Conservation (phyloP, 805 yeast genomes). For the Saturnispora zaruensis region DNA sequence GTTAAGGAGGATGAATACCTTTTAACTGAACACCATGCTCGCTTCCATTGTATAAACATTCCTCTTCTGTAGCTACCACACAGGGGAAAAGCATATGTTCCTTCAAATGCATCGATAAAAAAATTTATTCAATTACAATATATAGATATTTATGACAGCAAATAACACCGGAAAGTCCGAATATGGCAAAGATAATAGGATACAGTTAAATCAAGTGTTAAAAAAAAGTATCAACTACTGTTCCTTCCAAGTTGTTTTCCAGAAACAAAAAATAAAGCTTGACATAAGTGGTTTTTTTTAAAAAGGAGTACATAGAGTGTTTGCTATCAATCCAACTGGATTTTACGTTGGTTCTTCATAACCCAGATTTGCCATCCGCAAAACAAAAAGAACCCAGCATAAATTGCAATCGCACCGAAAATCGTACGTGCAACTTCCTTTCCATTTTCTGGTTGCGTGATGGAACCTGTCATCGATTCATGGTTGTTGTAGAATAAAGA, state of each 20-base stretch:
- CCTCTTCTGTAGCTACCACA: neutral
- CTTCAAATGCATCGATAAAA: neutral
- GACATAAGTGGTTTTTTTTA: neutral
- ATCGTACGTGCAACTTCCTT: conserved; percentile 83
- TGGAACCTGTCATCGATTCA: conserved; percentile 90
- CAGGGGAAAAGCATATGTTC: no score
- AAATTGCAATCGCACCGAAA: conserved; percentile 81
- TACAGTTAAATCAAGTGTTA: neutral
- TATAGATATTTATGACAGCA: neutral
- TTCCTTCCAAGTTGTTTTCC: neutral
- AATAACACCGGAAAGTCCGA: conserved; percentile 1
- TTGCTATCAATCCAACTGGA: conserved; percentile 34
- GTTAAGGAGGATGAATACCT: neutral
- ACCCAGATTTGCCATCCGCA: conserved; percentile 80
- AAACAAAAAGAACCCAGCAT: conserved; percentile 69
- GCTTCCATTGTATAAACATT: neutral
- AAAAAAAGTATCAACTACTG: neutral
- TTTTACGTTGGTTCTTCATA: conserved; percentile 56
- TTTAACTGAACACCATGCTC: neutral
- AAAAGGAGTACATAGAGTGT: neutral
- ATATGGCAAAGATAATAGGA: neutral
- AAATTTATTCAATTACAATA: neutral
- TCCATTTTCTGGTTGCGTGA: conserved; percentile 87
- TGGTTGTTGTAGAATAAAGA: conserved; percentile 70
- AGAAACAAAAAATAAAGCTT: neutral